A percentile compares a stretch with the other conserved stretches of the same genome.
Conservation (phyloP, 2,329 filamentous ascomycete species). For the Cordyceps javanica region DNA sequence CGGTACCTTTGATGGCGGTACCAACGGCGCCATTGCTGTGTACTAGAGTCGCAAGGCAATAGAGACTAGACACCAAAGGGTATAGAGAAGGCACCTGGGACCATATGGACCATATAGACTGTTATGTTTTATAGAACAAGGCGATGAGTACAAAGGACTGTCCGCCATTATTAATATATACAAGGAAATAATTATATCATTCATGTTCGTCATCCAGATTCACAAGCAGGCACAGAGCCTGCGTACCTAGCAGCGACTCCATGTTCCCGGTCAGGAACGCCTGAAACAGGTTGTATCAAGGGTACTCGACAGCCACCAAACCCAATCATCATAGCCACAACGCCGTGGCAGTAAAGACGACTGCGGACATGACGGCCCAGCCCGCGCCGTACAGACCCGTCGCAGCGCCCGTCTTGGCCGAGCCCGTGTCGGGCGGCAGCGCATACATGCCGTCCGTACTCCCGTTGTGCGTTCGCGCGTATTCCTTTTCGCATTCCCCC, state of each 20-base stretch:
- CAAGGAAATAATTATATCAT: not conserved
- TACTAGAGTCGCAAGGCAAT: constrained; percentile 36
- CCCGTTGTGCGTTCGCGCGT: constrained; percentile 5
- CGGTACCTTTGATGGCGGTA: constrained; percentile 47
- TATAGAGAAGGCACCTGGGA: not conserved
- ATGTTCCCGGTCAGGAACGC: not conserved
- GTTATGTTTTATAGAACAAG: not conserved
- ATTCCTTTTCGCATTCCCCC: constrained; percentile 1
- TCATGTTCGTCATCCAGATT: not conserved
- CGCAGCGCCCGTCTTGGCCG: not conserved
- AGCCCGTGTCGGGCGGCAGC: not conserved
- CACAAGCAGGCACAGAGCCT: not conserved
- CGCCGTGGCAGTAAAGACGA: not conserved
- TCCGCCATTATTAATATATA: constrained; percentile 1
- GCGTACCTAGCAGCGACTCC: not conserved
- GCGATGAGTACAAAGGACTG: not conserved
- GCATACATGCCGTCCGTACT: not conserved
- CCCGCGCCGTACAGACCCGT: not conserved
- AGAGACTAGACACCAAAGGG: too few species aligned
- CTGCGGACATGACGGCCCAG: not conserved
- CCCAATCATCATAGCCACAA: not conserved
- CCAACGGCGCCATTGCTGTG: constrained; percentile 43
- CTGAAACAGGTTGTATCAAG: not conserved
- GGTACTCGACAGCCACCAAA: not conserved
- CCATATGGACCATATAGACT: not conserved